These are phyloP conservation scores for Beauveria sp. DNA, from an alignment of 2,329 filamentous ascomycete species.

Conservation along the genomic window DNA sequence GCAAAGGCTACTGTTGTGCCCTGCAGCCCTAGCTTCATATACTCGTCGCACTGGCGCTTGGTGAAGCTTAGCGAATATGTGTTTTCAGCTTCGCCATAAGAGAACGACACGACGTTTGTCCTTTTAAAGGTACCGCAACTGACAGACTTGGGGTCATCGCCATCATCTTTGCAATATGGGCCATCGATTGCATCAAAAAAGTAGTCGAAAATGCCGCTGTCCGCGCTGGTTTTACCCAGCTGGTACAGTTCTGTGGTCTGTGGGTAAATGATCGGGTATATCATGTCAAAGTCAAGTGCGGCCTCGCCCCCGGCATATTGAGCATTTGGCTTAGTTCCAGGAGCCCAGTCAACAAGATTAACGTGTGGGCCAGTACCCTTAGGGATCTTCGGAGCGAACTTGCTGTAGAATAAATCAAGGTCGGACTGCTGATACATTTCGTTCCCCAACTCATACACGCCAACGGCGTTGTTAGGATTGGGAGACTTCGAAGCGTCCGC, in stretches of 20 bases:
- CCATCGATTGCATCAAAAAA: constrained; percentile 46
- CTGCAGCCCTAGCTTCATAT: constrained; percentile 38
- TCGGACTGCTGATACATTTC: too few species aligned
- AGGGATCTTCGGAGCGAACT: too few species aligned
- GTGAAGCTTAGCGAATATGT: too few species aligned
- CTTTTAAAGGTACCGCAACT: constrained; percentile 27
- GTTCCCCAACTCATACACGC: too few species aligned
- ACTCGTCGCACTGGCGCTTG: constrained; percentile 32
- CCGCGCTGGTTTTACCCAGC: constrained; percentile 13
- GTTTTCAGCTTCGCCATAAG: constrained; percentile 29
- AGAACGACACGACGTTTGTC: constrained; percentile 28
- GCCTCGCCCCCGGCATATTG: too few species aligned
- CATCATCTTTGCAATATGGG: constrained; percentile 39
- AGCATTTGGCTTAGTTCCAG: too few species aligned
- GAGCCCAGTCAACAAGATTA: too few species aligned
- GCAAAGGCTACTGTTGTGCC: constrained; percentile 33
- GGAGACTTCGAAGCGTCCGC: too few species aligned
- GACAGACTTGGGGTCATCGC: constrained; percentile 34
- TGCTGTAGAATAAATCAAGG: too few species aligned
- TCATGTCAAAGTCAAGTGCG: constrained; percentile 43
- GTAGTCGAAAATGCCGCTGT: constrained; percentile 30
- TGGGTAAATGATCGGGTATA: constrained; percentile 43
- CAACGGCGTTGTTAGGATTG: too few species aligned
- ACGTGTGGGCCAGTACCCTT: too few species aligned
- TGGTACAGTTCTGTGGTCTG: constrained; percentile 33